Evolutionary conservation across 805 yeast genomes (phyloP).

Genomic region (Dipodascopsis uninucleata): DNA sequence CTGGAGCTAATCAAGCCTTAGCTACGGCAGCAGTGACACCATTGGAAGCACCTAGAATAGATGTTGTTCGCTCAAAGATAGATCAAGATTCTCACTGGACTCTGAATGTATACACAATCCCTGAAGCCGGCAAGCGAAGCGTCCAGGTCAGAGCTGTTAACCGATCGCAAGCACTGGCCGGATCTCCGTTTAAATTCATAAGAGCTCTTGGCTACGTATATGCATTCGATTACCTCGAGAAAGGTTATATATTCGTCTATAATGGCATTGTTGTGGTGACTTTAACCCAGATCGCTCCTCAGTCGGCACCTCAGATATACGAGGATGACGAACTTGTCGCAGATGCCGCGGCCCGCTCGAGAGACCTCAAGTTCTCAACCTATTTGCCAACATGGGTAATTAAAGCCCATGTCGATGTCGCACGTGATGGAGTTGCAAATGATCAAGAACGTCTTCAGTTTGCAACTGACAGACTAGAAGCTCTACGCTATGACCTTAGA

Average conservation of each 20-base stretch:
- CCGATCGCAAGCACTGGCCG: slow-evolving; percentile 2
- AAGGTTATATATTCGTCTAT: slow-evolving; percentile 19
- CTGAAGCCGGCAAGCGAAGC: slow-evolving; percentile 39
- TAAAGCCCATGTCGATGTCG: slow-evolving; percentile 25
- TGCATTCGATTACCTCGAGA: slow-evolving; percentile 21
- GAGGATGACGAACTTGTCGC: slow-evolving; percentile 20
- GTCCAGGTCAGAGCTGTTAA: slow-evolving; percentile 12
- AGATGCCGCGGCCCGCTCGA: slow-evolving; percentile 10
- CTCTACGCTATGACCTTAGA: slow-evolving; percentile 14
- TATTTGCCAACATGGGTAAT: slow-evolving; percentile 21
- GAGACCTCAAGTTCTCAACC: slow-evolving; percentile 12
- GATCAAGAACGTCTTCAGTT: slow-evolving; percentile 15
- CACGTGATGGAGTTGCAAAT: slow-evolving; percentile 14
- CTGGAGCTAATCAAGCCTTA: no score
- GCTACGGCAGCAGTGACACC: slow-evolving; percentile 12
- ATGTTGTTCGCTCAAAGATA: slow-evolving; percentile 3
- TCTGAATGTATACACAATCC: slow-evolving; percentile 36
- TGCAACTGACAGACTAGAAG: slow-evolving; percentile 19
- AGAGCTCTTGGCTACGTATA: slow-evolving; percentile 24
- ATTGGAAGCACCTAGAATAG: slow-evolving; percentile 22
- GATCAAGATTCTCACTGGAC: slow-evolving; percentile 30
- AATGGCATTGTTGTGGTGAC: slow-evolving; percentile 14
- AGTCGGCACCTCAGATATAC: slow-evolving; percentile 13
- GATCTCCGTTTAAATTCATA: slow-evolving; percentile 15
- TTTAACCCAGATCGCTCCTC: slow-evolving; percentile 18